Conservation (phyloP, 306 rosid species). For the Hylodesmum podocarpum region DNA sequence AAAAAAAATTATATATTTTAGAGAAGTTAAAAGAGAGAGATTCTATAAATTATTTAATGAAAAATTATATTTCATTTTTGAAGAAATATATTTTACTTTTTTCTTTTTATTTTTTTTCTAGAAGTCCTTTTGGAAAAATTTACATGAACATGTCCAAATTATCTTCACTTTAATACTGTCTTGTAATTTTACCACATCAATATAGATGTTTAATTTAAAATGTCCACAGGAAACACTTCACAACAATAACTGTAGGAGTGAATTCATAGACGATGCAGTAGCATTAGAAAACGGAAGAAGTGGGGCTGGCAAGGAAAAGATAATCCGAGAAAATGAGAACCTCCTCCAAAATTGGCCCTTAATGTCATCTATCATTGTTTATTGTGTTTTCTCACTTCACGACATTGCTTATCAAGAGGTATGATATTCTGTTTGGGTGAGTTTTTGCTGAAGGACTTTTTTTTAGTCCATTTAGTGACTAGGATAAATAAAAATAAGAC, state of each 20-base stretch:
- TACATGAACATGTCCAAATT: too few relatives aligned
- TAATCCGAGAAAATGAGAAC: conserved; percentile 37
- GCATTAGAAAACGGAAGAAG: conserved; percentile 49
- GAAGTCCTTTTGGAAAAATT: too few relatives aligned
- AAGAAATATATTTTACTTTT: too few relatives aligned
- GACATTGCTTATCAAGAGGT: conserved; percentile 88
- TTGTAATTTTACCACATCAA: too few relatives aligned
- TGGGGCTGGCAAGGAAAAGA: conserved; percentile 8
- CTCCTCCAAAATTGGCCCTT: conserved; percentile 80
- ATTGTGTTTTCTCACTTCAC: conserved; percentile 71
- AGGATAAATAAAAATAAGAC: too few relatives aligned
- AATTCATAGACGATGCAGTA: conserved; percentile 34
- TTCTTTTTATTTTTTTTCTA: background rate
- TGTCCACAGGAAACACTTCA: conserved; percentile 78
- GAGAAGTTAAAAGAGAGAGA: too few relatives aligned
- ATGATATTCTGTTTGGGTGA: too few relatives aligned
- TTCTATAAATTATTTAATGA: too few relatives aligned
- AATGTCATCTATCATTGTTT: conserved; percentile 73
- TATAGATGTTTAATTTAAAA: background rate
- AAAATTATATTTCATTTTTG: too few relatives aligned
- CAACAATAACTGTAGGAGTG: conserved; percentile 36
- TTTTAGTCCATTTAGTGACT: too few relatives aligned
- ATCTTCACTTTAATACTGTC: background rate
- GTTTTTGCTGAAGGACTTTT: background rate
- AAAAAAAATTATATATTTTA: too few relatives aligned